A percentile compares a stretch with the other conserved stretches of the same genome.
Evolutionary conservation across 495 filamentous ascomycete species (phyloP).

Genomic region (Delitschia confertaspora): DNA sequence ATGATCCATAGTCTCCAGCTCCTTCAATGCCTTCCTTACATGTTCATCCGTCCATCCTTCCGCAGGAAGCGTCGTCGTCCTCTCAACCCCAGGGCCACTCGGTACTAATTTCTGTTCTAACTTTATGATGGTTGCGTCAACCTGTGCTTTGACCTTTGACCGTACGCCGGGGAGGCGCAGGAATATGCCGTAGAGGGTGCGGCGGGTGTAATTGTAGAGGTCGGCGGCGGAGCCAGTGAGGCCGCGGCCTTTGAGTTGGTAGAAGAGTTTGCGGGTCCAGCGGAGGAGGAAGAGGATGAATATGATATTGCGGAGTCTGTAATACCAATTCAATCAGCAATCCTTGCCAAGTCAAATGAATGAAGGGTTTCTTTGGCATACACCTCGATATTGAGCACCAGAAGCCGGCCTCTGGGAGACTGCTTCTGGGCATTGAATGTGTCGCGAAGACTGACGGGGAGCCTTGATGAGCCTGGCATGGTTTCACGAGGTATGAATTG

Average conservation of each 20-base stretch:
- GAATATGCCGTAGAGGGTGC: conserved; percentile 76
- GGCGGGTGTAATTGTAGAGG: conserved; percentile 57
- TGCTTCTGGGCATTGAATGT: conserved; percentile 51
- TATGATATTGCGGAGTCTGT: conserved; percentile 74
- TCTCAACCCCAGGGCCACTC: conserved; percentile 57
- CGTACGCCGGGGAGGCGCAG: conserved; percentile 76
- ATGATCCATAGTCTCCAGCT: conserved; percentile 78
- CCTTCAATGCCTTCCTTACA: conserved; percentile 68
- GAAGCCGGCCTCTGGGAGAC: conserved; percentile 33
- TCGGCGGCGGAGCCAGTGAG: conserved; percentile 68
- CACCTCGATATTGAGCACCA: conserved; percentile 70
- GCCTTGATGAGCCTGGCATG: conserved; percentile 49
- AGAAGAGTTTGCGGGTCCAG: conserved; percentile 69
- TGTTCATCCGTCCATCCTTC: conserved; percentile 77
- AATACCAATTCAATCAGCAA: conserved; percentile 6
- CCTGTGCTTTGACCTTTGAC: conserved; percentile 69
- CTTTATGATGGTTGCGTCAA: conserved; percentile 63
- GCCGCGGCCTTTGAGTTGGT: conserved; percentile 82
- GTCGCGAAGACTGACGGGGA: conserved; percentile 58
- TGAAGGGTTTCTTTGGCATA: conserved; percentile 39
- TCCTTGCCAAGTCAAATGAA: neutral
- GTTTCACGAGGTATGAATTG: no score
- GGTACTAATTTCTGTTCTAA: conserved; percentile 75
- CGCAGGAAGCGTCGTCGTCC: conserved; percentile 70
- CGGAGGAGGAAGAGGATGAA: conserved; percentile 86